These are phyloP conservation scores for Lycium ferocissimum DNA, from an alignment of 257 asterid species.

Conservation along the genomic window DNA sequence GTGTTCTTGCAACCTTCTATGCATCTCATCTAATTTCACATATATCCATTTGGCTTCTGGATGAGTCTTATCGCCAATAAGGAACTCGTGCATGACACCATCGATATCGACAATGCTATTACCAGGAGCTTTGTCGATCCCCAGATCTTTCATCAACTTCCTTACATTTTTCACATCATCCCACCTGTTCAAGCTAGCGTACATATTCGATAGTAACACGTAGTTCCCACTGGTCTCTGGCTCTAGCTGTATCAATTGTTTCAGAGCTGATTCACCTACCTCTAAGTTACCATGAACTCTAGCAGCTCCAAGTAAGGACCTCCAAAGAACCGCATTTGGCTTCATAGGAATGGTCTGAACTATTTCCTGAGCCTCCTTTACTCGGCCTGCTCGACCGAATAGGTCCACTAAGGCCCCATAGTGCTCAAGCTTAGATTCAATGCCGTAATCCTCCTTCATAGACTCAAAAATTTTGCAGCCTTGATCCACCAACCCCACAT, in stretches of 20 bases:
- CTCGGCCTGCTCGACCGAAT: conserved; percentile 56
- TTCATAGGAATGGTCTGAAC: conserved; percentile 53
- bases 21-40: conserved; percentile 42
- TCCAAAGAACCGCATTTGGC: conserved; percentile 56
- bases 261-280: conserved; percentile 53
- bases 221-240: conserved; percentile 55
- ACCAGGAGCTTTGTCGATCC: conserved; percentile 46
- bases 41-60: conserved; percentile 39
- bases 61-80: conserved; percentile 51
- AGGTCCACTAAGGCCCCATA: conserved; percentile 62
- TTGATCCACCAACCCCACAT: conserved; percentile 57
- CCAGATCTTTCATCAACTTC: conserved; percentile 54
- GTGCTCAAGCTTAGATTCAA: conserved; percentile 59
- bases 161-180: conserved; percentile 47
- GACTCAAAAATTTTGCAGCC: conserved; percentile 48
- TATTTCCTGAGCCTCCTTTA: conserved; percentile 57
- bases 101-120: conserved; percentile 44
- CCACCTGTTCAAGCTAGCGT: conserved; percentile 62
- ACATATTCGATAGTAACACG: conserved; percentile 57
- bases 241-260: conserved; percentile 54
- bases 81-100: conserved; percentile 53
- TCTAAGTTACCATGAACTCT: conserved; percentile 53
- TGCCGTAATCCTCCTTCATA: conserved; percentile 42
- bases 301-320: conserved; percentile 63
- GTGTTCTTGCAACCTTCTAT: conserved; percentile 34